Evolutionary conservation across 345 rosid species (phyloP), one percentile per base, ranked within the genome.

Genomic region (Bruguiera sexangula): DNA sequence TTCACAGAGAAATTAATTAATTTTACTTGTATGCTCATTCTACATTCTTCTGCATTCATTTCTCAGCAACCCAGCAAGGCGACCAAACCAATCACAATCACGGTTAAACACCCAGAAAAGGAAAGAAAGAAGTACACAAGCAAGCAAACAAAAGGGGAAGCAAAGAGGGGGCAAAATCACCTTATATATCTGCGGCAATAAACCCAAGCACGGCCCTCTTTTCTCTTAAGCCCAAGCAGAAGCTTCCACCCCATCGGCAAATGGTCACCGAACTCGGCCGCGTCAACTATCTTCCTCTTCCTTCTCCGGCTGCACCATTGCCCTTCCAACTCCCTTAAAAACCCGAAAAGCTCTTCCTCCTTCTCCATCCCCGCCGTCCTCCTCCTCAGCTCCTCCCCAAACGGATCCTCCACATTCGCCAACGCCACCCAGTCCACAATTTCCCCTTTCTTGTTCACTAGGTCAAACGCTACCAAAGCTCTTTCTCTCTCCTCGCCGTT

Each of bases 251-350:
- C 93, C 52, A 81, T 57, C 0, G 93, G 96, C 81, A 89, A 78
- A 8, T 53, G 52, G 48, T 83, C 85, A 24, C 93, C 93, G 11
- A 89, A 82, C 56, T 80, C 67, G 43, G 75, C 9, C 6, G 96
- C 96, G 75, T 90, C 93, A 3, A 90, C 88, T 74, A 90, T 82
- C 85, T 80, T 90, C 84, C 96, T 85, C 81, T 79, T 90, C 84
- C 82, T 88, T 84, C 96, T 85, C 84, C 93, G 78, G 65, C 93
- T 86, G 39, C 96, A 89, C 93, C 96, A 88, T 19, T 86, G 84
- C 68, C 93, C 93, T 37, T 82, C 88, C 75, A 86, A 69, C 39
- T 80, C 83, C 68, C 82, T 81, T 69, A 88, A 73, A 73, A 90
- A 86, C 21, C 75, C 88, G 51, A 90, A 72, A 77, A 90, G 72